Evolutionary conservation across 2,329 filamentous ascomycete species (phyloP), one percentile per base, ranked within the genome.

Genomic region (Fusarium temperatum): DNA sequence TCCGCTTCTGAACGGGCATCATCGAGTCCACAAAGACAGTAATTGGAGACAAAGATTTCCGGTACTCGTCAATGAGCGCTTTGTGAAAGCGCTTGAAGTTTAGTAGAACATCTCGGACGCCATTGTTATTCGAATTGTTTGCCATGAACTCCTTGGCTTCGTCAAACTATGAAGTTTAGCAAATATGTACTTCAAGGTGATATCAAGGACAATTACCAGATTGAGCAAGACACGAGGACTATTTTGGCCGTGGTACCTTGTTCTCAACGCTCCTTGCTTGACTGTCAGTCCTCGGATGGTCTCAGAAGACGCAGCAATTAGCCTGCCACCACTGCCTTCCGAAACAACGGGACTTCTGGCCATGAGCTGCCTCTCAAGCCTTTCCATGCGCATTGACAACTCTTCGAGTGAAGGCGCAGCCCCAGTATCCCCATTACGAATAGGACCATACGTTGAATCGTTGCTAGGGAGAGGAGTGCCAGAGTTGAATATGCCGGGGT

Each of bases 1-100:
- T 90, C 53, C 88, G 86, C 77, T 88, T 88, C 64, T 85, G 85
- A 6, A 89, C 83, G 0, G 88, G 87, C 77, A 88, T 87, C 82
- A 89, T 87, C n/a, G 87, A 89, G 74, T 89, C 87, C 35, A 89
- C 87, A 73, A 86, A 89, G 38, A 89, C 87, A 7, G 86, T 83
- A 50, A 89, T 89, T 1, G 88, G 87, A 10, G 85, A 80, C 45
- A 88, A 79, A 1, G 83, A 83, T 72, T 85, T 84, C 60, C 81
- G 81, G 74, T 86, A 84, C 36, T 87, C 84, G 55, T 86, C 83
- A 70, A 86, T 85, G 14, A 89, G 79, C 20, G 83, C 79, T 68
- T 81, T 84, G 75, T 89, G 85, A 42, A 89, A 83, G 50, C 84
- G 83, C 61, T 85, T 83, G 50, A 89, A 84, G 53, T 82, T 83